Base-by-base conservation (phyloP, 2,329 filamentous ascomycete species). In the Berkeleyomyces basicola region DNA sequence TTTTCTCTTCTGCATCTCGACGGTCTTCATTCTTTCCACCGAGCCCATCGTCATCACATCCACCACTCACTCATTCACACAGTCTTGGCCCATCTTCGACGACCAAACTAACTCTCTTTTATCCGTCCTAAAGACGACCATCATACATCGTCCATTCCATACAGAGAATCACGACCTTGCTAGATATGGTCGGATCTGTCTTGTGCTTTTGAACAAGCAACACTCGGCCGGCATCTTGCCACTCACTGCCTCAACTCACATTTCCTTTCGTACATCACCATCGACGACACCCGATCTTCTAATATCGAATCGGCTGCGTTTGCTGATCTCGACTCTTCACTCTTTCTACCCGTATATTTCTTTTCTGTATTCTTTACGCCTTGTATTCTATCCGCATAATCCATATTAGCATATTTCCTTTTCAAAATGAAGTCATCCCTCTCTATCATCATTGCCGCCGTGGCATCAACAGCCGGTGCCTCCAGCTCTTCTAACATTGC, bases 381-480 rank as follows among this genome's bases (percentile, higher is more conserved):
- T 40, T 23, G 9, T 44, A 42, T 44, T 49, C 46, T 53, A 11
- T 42, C 39, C 16, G 33, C 44, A 16, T 55, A 53, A 16, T 42
- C 39, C 16, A 31, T 53, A 16, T 36, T 37, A 16, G 16, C 39
- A 36, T 51, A 23, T 60, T 53, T 7, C 16, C 37, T 59, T 16
- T 55, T 43, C 37, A 60, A 10, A 44, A 65, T 63, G 61, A 59
- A 49, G 61, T 57, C 49, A 11, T 58, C 58, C 3, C 23, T 42
- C 10, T 33, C 46, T 31, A 3, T 62, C 16, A 39, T 61, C 37
- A 42, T 63, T 36, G 33, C 57, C 57, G 36, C 63, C 40, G 44
- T 49, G 7, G 58, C 49, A 14, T 44, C 58, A 46, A 49, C 43
- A n/a, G 58, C 37, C 33, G 31, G 42, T 14, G 58, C 64, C n/a